phyloP scores from a whole-genome alignment of 345 rosid genomes.

The Brassica rapa region DNA sequence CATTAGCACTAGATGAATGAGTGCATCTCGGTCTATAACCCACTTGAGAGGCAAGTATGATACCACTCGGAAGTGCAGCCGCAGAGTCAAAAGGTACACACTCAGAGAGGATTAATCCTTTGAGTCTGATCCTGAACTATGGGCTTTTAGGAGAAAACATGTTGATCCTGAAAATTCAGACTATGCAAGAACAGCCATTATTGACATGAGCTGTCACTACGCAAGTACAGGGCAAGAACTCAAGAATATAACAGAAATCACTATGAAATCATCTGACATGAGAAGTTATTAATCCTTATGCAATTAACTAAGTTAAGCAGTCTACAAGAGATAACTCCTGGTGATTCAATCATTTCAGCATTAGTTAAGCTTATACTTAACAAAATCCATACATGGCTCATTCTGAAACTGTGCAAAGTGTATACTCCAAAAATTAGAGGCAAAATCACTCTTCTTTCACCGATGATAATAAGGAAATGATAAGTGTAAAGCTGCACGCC shows the following conservation, averaged over 20 bases:
- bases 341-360: neutral
- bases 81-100: slow-evolving; percentile 31
- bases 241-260: neutral
- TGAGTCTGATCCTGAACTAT: neutral
- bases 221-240: slow-evolving; percentile 7
- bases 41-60: slow-evolving; percentile 44
- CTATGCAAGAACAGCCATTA: neutral
- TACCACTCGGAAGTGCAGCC: slow-evolving; percentile 77
- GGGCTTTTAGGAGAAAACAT: neutral
- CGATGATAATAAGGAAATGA: neutral
- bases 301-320: neutral
- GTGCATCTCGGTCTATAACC: no score
- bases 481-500: slow-evolving; percentile 22
- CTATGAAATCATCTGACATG: neutral
- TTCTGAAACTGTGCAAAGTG: neutral
- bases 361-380: neutral
- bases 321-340: neutral
- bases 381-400: no score
- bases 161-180: neutral
- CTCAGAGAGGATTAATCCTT: neutral
- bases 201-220: neutral
- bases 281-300: neutral
- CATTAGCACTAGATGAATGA: no score
- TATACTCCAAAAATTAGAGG: slow-evolving; percentile 11
- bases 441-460: slow-evolving; percentile 13